Evolutionary conservation across 1,284 basidiomycete genomes (phyloP), one percentile per base, ranked within the genome.

Genomic region (Bondarzewia mesenterica): DNA sequence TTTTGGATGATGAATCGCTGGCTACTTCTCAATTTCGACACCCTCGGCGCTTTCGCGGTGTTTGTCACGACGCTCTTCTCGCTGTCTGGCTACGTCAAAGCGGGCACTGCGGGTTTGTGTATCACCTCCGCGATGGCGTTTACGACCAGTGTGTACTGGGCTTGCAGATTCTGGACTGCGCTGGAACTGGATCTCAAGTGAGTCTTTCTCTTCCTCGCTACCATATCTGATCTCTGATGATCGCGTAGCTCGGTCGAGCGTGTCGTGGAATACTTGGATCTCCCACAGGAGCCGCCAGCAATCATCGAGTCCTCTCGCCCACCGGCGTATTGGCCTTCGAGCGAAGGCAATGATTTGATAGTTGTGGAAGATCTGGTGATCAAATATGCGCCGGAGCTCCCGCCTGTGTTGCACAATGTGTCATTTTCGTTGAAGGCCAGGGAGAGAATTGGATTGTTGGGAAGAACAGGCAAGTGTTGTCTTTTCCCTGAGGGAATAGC

Each of bases 311-410:
- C 73, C 0, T 73, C 73, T 44, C 76, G 83, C 4, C 81, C 81
- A 1, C 89, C 89, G 0, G 89, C 90, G 0, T 89, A 90, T 59
- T 93, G 91, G 90, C 90, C 90, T 0, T 88, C 88, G 8, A 86
- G 84, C 60, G 72, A 75, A 20, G 74, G 72, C 50, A 64, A 71
- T 18, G 62, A 62, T 25, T 51, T 68, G 47, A 56, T 68, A 35
- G 56, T 60, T 5, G 65, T 92, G 0, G 79, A 90, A 56, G 74
- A 92, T 50, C 69, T 96, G 4, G 78, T 77, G 21, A 70, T 95
- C 60, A 88, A 84, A 64, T 94, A 95, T 63, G 78, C 88, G 0
- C 85, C 89, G 0, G 89, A 93, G 46, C 73, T 95, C 1, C 90
- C 91, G 0, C 70, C 85, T 0, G 91, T 96, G 0, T 71, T 97